A percentile compares a stretch with the other conserved stretches of the same genome.
Evolutionary conservation across 2,329 filamentous ascomycete species (phyloP).

Genomic region (Fusarium annulatum): DNA sequence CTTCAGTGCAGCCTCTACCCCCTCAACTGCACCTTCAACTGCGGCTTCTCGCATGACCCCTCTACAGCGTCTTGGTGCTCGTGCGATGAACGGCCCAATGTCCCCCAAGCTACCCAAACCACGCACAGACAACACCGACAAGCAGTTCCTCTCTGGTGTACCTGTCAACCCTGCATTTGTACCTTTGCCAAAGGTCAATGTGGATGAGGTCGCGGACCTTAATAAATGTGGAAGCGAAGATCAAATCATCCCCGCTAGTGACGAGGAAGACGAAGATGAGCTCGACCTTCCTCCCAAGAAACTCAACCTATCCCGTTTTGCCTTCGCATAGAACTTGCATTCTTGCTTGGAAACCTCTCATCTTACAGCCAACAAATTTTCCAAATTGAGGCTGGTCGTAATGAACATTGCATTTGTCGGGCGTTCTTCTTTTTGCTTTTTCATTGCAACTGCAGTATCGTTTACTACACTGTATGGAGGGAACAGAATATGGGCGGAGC

Average conservation of each 20-base stretch:
- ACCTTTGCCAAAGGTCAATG: slow-evolving; percentile 65
- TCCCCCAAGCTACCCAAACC: slow-evolving; percentile 48
- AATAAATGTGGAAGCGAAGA: slow-evolving; percentile 67
- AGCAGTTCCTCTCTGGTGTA: slow-evolving; percentile 49
- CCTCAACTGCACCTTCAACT: slow-evolving; percentile 57
- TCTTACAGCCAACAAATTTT: background rate
- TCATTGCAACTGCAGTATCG: slow-evolving; percentile 8
- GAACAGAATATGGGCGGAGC: slow-evolving; percentile 17
- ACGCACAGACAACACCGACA: slow-evolving; percentile 35
- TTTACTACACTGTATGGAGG: slow-evolving; percentile 14
- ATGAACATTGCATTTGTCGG: slow-evolving; percentile 26
- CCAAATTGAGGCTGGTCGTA: background rate
- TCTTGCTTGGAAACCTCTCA: background rate
- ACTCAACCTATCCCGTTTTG: slow-evolving; percentile 62
- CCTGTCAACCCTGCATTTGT: slow-evolving; percentile 66
- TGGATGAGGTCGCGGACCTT: slow-evolving; percentile 64
- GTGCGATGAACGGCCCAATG: slow-evolving; percentile 50
- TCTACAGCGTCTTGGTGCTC: slow-evolving; percentile 63
- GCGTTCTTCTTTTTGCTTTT: slow-evolving; percentile 20
- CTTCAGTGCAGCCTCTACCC: slow-evolving; percentile 51
- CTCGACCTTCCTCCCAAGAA: slow-evolving; percentile 47
- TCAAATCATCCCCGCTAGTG: slow-evolving; percentile 64
- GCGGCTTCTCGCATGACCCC: slow-evolving; percentile 61
- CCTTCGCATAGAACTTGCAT: slow-evolving; percentile 48
- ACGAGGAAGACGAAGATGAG: slow-evolving; percentile 58